phyloP scores from a whole-genome alignment of 2,329 filamentous ascomycete genomes.

The Exophiala sideris region DNA sequence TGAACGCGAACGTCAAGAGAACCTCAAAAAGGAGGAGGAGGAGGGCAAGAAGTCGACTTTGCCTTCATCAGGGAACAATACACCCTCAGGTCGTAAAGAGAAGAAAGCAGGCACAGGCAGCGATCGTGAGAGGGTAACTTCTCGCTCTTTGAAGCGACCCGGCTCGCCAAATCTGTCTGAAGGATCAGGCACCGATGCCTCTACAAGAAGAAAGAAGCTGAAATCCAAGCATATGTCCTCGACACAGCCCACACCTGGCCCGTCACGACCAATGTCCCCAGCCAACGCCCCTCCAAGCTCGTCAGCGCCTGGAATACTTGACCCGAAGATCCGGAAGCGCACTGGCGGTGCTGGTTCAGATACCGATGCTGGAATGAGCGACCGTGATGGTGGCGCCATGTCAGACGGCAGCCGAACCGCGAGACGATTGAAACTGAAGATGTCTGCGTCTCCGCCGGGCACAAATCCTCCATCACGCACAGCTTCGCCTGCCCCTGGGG shows the following conservation, averaged over 20 bases:
- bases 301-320: conserved; percentile 13
- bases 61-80: conserved; percentile 64
- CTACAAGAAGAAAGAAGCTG: conserved; percentile 61
- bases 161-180: conserved; percentile 87
- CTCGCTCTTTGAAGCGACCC: conserved; percentile 70
- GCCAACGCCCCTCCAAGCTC: conserved; percentile 17
- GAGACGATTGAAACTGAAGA: conserved; percentile 22
- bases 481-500: conserved; percentile 50
- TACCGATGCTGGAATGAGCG: conserved; percentile 19
- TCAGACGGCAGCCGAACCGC: conserved; percentile 21
- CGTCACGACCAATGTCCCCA: conserved; percentile 27
- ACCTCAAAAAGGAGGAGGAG: conserved; percentile 51
- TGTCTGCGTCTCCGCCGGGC: conserved; percentile 31
- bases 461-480: conserved; percentile 51
- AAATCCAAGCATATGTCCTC: conserved; percentile 62
- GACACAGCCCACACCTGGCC: conserved; percentile 46
- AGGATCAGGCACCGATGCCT: conserved; percentile 85
- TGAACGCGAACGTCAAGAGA: conserved; percentile 53
- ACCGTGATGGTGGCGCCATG: conserved; percentile 25
- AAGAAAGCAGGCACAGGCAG: conserved; percentile 48
- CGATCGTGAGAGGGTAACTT: conserved; percentile 30
- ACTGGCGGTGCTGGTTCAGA: conserved; percentile 22
- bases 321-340: conserved; percentile 14
- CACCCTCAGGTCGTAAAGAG: conserved; percentile 57
- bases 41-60: conserved; percentile 53